Base-by-base conservation (phyloP, 192 early-diverging fungal genomes). In the Coemansia sp. region DNA sequence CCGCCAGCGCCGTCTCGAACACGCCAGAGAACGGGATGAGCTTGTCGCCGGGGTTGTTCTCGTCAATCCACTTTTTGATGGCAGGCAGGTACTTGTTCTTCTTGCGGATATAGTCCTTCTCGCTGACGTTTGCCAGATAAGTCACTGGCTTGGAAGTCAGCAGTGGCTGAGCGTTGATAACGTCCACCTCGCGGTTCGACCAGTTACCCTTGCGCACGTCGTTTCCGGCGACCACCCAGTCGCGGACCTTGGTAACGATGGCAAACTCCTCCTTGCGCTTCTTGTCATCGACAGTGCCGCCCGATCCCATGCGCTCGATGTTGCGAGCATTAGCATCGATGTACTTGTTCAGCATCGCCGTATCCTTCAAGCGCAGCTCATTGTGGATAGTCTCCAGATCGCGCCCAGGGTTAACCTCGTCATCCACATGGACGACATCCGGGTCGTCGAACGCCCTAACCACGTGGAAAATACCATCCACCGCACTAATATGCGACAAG, bases 61-160 rank as follows among this genome's bases (percentile, higher is more conserved):
- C 87, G 70, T 98, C 92, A 63, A 99, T 88, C 95, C 95, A 98
- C 63, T 86, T 82, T 81, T 97, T 93, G 74, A 98, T 95, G 79
- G 93, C 87, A 49, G 89, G 85, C 50, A 96, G 83, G 79, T 89
- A 95, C 88, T 93, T 93, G 88, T 97, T 97, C 89, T 98, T 98
- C 84, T 94, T 96, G 68, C 94, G 88, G 39, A 92, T 74, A 68
- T 90, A 99, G 72, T 98, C 96, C 61, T 87, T 84, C 77, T 96
- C 91, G 72, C 86, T 88, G 55, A 99, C 85, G 84, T 99, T 99
- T 71, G 88, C 90, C 63, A 98, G 88, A 77, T 96, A 96, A 58
- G 96, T 94, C 44, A 96, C 95, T 6, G 97, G 96, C 83, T 99
- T 99, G 74, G 96, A 94, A 13, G 96, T 98, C 63, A 99, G 75